Conservation (phyloP, 192 early-diverging fungal species). For the Podila epicladia region DNA sequence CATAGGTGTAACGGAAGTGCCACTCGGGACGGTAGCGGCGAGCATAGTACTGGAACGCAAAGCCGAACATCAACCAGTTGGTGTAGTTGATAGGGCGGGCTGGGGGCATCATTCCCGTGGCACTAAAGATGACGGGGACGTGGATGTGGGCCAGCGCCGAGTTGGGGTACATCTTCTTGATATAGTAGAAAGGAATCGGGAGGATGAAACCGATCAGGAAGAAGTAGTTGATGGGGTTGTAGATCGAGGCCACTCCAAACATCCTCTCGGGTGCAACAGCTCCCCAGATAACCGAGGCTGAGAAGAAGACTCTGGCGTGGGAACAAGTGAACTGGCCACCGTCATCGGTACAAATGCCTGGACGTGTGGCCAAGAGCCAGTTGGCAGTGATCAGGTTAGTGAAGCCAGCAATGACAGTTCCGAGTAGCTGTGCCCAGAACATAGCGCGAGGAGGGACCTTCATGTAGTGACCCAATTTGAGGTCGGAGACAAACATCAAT, state of each 20-base stretch:
- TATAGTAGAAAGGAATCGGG: conserved; percentile 60
- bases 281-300: conserved; percentile 74
- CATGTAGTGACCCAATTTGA: conserved; percentile 78
- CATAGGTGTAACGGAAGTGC: conserved; percentile 18
- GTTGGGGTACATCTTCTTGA: conserved; percentile 60
- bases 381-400: conserved; percentile 53
- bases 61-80: no score
- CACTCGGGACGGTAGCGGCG: conserved; percentile 3
- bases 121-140: no score
- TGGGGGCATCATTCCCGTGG: no score
- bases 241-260: conserved; percentile 53
- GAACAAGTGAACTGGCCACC: no score
- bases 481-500: conserved; percentile 69
- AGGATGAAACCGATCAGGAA: conserved; percentile 60
- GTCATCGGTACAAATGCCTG: no score
- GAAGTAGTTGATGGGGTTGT: conserved; percentile 39
- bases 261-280: conserved; percentile 69
- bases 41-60: no score
- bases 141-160: conserved; percentile 51
- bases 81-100: no score
- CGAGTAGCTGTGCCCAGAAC: conserved; percentile 61
- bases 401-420: conserved; percentile 63
- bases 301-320: conserved; percentile 56
- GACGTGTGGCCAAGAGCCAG: conserved; percentile 48
- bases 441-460: conserved; percentile 73